A percentile compares a stretch with the other conserved stretches of the same genome.
Evolutionary conservation across 1,284 basidiomycete genomes (phyloP).

Genomic region (Naganishia liquefaciens): DNA sequence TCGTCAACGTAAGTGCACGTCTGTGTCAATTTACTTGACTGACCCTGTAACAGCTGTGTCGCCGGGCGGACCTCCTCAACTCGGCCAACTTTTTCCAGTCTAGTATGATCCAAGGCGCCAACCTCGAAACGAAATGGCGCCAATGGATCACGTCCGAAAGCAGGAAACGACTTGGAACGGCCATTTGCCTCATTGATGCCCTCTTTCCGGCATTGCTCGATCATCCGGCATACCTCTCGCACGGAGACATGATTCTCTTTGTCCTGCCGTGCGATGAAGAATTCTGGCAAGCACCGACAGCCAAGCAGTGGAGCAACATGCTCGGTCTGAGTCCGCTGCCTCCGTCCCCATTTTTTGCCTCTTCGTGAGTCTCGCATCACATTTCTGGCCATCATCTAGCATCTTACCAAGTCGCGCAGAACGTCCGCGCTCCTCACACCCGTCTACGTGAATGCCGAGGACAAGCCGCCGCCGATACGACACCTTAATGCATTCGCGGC

Average conservation of each 20-base stretch:
- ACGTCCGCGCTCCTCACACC: conserved; percentile 20
- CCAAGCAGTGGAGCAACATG: conserved; percentile 35
- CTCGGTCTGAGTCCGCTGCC: conserved; percentile 35
- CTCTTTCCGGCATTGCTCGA: conserved; percentile 67
- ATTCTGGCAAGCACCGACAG: conserved; percentile 35
- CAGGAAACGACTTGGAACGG: conserved; percentile 38
- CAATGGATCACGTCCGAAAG: conserved; percentile 37
- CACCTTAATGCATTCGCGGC: conserved; percentile 36
- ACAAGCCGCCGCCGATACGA: conserved; percentile 25
- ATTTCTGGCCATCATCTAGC: not conserved
- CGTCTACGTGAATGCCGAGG: conserved; percentile 25
- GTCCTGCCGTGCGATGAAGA: conserved; percentile 38
- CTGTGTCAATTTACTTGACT: not conserved
- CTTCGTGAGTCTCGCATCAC: conserved; percentile 31
- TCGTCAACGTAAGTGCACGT: conserved; percentile 35
- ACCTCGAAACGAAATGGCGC: conserved; percentile 34
- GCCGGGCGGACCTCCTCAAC: conserved; percentile 37
- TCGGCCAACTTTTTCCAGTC: conserved; percentile 21
- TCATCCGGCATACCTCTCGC: conserved; percentile 52
- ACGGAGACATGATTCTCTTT: conserved; percentile 38
- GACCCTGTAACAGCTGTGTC: conserved; percentile 34
- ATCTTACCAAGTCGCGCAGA: not conserved
- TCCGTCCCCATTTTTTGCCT: conserved; percentile 36
- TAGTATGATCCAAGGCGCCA: conserved; percentile 12
- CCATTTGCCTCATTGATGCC: conserved; percentile 38